Base-by-base conservation (phyloP, 495 filamentous ascomycete species). In the Neurospora terricola region DNA sequence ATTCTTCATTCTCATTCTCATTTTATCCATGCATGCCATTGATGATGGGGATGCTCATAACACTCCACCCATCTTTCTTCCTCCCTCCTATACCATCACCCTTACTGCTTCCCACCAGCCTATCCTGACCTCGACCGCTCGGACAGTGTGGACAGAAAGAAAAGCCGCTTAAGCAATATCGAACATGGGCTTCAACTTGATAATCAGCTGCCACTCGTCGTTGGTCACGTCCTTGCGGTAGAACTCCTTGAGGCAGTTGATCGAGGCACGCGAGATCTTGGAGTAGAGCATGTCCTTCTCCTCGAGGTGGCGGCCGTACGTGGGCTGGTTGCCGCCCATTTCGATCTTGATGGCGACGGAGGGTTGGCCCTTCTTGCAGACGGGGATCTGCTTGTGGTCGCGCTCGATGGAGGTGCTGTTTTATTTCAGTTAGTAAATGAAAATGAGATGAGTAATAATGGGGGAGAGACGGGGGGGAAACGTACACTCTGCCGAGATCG, bases 271-370 rank as follows among this genome's bases (percentile, higher is more conserved):
- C 54, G 91, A 94, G 76, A 99, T 96, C 43, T 90, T 86, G 69
- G 91, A 93, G 86, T 97, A 97, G 38, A 99, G 87, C 21, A 82
- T 85, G 81, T 99, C 96, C 80, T 91, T 91, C 80, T 99, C 95
- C 82, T 99, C 96, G 70, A 98, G 87, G 66, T 99, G 96, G 71
- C 96, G 91, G 48, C 96, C 96, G 80, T 99, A 99, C 72, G 92
- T 88, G 14, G 96, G 96, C 83, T 99, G 96, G 82, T 98, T 95
- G 27, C 91, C 83, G 18, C 94, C 95, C 86, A 87, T 88, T 84
- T 99, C 96, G 79, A 99, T 94, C 88, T 99, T 99, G 83, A 99
- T 87, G 34, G 96, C 96, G 18, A 98, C 96, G 7, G 94, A 97
- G 39, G 96, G 96, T 78, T 97, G 93, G 72, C 95, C 96, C 84